Conservation (phyloP, 2,329 filamentous ascomycete species). For the Aspergillus fijiensis region DNA sequence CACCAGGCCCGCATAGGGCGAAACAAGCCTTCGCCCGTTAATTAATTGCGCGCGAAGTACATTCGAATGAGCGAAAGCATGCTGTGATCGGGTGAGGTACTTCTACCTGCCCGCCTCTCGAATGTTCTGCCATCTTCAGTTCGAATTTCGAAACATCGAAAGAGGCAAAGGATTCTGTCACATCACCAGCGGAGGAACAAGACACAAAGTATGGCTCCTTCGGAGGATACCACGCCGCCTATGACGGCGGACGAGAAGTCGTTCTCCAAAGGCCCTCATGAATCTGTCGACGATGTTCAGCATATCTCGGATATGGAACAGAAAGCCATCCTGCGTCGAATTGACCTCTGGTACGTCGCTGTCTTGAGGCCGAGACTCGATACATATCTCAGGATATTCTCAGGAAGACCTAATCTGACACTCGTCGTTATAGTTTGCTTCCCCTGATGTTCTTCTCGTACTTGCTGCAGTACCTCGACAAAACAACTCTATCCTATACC, state of each 20-base stretch:
- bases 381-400: background rate
- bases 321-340: conserved; percentile 6
- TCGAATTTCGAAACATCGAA: too few species aligned
- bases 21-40: background rate
- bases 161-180: too few species aligned
- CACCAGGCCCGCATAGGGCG: background rate
- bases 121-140: too few species aligned
- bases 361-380: too few species aligned
- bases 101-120: too few species aligned
- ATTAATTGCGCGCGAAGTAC: too few species aligned
- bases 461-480: conserved; percentile 5
- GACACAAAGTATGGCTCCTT: background rate
- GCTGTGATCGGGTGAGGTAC: too few species aligned
- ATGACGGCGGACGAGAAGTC: background rate
- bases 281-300: background rate
- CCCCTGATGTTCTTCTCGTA: conserved; percentile 5
- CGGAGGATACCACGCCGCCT: background rate
- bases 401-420: too few species aligned
- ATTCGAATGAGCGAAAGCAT: too few species aligned
- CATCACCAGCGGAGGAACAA: too few species aligned
- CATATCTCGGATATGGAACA: background rate
- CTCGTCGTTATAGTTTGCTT: background rate
- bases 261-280: background rate
- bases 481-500: conserved; percentile 4
- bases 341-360: conserved; percentile 6